Base-by-base conservation (phyloP, 306 rosid genomes). In the Abrus pulchellus region DNA sequence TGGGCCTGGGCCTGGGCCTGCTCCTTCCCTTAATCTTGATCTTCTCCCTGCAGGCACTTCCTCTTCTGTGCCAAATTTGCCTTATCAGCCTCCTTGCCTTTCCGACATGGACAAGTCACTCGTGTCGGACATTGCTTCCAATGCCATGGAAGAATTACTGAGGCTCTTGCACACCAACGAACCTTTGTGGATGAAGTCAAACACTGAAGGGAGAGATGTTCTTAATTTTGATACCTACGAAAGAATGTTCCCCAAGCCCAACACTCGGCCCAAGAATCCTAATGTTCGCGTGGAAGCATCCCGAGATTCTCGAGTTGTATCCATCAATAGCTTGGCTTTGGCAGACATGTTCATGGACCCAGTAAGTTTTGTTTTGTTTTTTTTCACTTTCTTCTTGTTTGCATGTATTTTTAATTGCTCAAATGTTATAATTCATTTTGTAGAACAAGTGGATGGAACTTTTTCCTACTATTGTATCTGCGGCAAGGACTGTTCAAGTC, bases 291-390 rank as follows among this genome's bases (percentile, higher is more conserved):
- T 78, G 5, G 99, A 95, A 78, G 94, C 97, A 14, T 86, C 99
- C 0, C 85, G 97, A 74, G 93, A 89, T 73, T 84, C 96, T 1
- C 94, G 98, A 41, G 86, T 91, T 32, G 99, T 93, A 0, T 90
- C 91, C 75, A 89, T 93, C 94, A 93, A 89, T 82, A 83, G 90
- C 70, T 75, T 84, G 62, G 86, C 96, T 34, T 72, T 95, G 84
- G 87, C 91, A 14, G 98, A 93, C 81, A 93, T 93, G 97, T 88
- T 93, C 53, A 83, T 93, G 93, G 98, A 95, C 77, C 78, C 91
- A 3, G 98, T 93, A 83, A 85, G 76, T 10, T 7, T 49, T 6
- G 3, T 45, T 12, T 49, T n/a, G n/a, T n/a, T 34, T 2, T 9
- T 10, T 20, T 14, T 13, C 13, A 45, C 6, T 50, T 55, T 0